Evolutionary conservation across 2,329 filamentous ascomycete species (phyloP).

Genomic region (Calonectria leucothoes): DNA sequence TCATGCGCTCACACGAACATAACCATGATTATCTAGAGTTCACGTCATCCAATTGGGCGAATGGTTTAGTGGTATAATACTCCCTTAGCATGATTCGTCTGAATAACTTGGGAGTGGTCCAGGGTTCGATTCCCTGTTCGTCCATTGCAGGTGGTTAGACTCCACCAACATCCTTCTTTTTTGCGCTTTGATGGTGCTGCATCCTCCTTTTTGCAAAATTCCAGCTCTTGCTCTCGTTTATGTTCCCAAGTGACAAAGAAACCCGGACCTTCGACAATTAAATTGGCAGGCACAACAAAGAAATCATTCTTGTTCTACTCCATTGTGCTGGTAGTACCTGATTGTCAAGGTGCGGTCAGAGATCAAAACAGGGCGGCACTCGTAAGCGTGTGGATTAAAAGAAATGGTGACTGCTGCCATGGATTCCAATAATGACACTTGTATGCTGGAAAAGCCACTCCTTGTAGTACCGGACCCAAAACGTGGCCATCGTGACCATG

Average conservation of each 20-base stretch:
- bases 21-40: fast-evolving
- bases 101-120: conserved; percentile 42
- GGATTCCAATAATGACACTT: no score
- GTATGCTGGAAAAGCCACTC: no score
- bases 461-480: background rate
- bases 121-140: conserved; percentile 48
- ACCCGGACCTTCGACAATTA: background rate
- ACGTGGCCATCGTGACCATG: background rate
- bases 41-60: conserved; percentile 35
- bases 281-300: no score
- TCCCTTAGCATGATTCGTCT: conserved; percentile 43
- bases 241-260: background rate
- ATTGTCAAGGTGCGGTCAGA: background rate
- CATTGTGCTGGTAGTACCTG: background rate
- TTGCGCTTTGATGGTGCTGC: background rate
- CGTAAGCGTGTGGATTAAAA: no score
- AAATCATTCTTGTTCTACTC: background rate
- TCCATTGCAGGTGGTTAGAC: conserved; percentile 38
- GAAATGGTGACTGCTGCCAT: no score
- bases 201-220: background rate
- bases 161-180: conserved; percentile 32
- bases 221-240: background rate
- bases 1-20: background rate
- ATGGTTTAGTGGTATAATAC: conserved; percentile 49
- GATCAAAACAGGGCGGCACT: background rate